Evolutionary conservation across 2,329 filamentous ascomycete genomes (phyloP), one percentile per base, ranked within the genome.

Genomic region (Colletotrichum sp.): DNA sequence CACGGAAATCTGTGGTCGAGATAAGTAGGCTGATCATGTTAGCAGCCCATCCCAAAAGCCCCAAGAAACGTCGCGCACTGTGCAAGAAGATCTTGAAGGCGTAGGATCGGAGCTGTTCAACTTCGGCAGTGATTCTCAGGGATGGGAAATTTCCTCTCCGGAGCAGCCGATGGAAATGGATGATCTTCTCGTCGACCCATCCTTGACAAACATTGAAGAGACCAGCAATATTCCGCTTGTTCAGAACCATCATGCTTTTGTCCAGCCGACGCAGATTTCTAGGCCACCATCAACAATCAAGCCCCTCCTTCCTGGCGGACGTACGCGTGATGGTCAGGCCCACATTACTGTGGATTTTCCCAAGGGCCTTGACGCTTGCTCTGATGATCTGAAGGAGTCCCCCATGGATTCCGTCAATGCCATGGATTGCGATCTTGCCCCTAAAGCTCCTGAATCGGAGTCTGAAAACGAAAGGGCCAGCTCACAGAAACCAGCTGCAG

Each of bases 41-140:
- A 10, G 5, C 24, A 75, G 72, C 28, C 10, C 36, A 38, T 30
- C 57, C 5, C 21, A 24, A 34, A 52, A 60, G 60, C 15, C 67
- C 13, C 32, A 43, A 24, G 67, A 65, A 15, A 34, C 58, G 4
- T 32, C 32, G 15, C 58, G 58, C 28, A 63, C 58, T 8, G 28
- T 63, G n/a, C 57, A 34, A n/a, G n/a, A 65, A 21, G 75, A 66
- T 28, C 66, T 78, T 10, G 63, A 71, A 60, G 68, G 72, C 36
- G 74, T 76, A n/a, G 75, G 69, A 18, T 76, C 68, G 18, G 69
- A 77, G 30, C 15, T 69, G 60, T 52, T 52, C 52, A 65, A 13
- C 52, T 67, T 48, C 18, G 63, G 32, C 16, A 15, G 32, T 16
- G 34, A 24, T 24, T 24, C 61, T 15, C 36, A 16, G 32, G 61